Evolutionary conservation across 495 filamentous ascomycete species (phyloP).

Genomic region (Xylaria cubensis): DNA sequence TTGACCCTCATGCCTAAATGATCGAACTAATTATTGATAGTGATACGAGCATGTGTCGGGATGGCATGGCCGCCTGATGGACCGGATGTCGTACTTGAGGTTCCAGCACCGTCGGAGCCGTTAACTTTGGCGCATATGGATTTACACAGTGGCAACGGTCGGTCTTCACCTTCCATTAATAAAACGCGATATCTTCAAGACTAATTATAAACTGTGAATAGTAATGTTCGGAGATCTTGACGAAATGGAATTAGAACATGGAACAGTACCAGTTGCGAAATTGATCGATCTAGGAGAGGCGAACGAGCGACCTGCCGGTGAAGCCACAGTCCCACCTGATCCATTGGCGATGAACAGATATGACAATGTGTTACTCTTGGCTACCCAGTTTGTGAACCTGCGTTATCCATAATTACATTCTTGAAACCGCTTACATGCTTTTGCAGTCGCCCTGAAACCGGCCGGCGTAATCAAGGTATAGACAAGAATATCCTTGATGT

Average conservation of each 20-base stretch:
- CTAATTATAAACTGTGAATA: not conserved
- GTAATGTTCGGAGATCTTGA: conserved; percentile 6
- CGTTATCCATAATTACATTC: not conserved
- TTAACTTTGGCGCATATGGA: conserved; percentile 13
- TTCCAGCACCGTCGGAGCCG: not conserved
- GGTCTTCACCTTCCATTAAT: not conserved
- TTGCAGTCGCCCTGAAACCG: conserved; percentile 3
- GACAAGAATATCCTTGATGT: conserved; percentile 7
- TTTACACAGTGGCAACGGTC: not conserved
- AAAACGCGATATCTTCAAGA: not conserved
- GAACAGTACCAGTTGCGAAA: conserved; percentile 7
- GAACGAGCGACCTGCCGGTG: conserved; percentile 1
- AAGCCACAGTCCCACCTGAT: not conserved
- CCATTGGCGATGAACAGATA: not conserved
- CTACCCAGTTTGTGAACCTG: not conserved
- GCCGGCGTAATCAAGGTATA: conserved; percentile 11
- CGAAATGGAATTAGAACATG: not conserved
- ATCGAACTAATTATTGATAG: not conserved
- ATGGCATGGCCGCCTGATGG: conserved; percentile 15
- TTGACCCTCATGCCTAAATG: not conserved
- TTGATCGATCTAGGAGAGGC: conserved; percentile 5
- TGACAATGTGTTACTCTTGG: not conserved
- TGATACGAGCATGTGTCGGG: conserved; percentile 11
- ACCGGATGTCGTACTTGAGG: conserved; percentile 1
- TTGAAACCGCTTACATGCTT: not conserved